Conservation (phyloP, 305 asterid species). For the Galium porrigens region DNA sequence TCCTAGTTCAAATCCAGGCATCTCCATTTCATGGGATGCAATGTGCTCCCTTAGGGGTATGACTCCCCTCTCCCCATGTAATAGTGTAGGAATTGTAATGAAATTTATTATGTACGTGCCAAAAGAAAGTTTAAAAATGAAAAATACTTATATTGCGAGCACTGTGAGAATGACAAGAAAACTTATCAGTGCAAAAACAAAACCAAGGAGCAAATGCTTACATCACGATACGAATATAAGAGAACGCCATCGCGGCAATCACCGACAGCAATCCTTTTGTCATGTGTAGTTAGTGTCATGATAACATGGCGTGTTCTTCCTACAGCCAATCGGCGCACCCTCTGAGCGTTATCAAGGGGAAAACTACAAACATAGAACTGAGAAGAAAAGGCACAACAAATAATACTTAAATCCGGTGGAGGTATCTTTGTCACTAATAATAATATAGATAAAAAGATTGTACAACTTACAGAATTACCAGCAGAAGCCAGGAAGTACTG, state of each 20-base stretch:
- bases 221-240: slow-evolving; percentile 79
- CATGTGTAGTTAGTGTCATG: slow-evolving; percentile 63
- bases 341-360: slow-evolving; percentile 52
- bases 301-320: slow-evolving; percentile 72
- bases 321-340: slow-evolving; percentile 53
- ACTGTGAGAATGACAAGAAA: not conserved
- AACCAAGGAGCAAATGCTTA: slow-evolving; percentile 16
- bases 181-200: not conserved
- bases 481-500: slow-evolving; percentile 78
- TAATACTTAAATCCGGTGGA: slow-evolving; percentile 7
- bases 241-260: slow-evolving; percentile 95
- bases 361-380: slow-evolving; percentile 84
- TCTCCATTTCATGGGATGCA: too few relatives aligned
- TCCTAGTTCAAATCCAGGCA: too few relatives aligned
- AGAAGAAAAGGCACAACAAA: slow-evolving; percentile 17
- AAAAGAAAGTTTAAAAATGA: too few relatives aligned
- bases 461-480: slow-evolving; percentile 66
- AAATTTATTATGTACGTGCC: too few relatives aligned
- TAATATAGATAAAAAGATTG: slow-evolving; percentile 18
- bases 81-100: too few relatives aligned
- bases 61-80: too few relatives aligned
- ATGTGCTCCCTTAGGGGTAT: too few relatives aligned
- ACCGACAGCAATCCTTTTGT: slow-evolving; percentile 92
- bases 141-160: too few relatives aligned
- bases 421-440: slow-evolving; percentile 12